Conservation (phyloP, 2,329 filamentous ascomycete genomes). For the Phoma sp. region DNA sequence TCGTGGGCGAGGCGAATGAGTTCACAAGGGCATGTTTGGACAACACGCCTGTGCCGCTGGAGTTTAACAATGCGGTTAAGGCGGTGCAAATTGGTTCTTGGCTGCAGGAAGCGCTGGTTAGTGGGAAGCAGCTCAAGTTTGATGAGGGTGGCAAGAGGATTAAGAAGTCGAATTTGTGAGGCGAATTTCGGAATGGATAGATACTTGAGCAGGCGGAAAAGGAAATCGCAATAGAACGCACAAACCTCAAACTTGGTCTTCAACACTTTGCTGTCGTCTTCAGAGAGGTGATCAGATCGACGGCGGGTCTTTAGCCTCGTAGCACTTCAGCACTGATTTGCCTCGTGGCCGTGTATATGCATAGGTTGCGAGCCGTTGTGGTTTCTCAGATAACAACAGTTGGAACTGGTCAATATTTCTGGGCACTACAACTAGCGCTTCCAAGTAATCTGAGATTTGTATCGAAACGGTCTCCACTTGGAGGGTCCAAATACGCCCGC, state of each 20-base stretch:
- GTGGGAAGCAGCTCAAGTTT: slow-evolving; percentile 60
- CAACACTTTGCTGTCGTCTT: neutral
- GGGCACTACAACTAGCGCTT: neutral
- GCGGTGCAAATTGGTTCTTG: slow-evolving; percentile 51
- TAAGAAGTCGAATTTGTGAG: slow-evolving; percentile 8
- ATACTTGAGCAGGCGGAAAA: neutral
- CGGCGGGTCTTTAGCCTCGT: neutral
- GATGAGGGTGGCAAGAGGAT: slow-evolving; percentile 21
- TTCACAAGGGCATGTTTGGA: slow-evolving; percentile 48
- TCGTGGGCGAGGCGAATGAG: slow-evolving; percentile 50
- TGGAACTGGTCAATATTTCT: no score
- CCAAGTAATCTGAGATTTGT: neutral
- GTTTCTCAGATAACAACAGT: no score
- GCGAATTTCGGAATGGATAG: neutral
- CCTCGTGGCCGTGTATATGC: neutral
- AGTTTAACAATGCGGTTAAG: slow-evolving; percentile 44
- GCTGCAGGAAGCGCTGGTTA: slow-evolving; percentile 64
- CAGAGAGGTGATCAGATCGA: neutral
- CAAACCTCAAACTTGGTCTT: neutral
- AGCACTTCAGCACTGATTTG: neutral
- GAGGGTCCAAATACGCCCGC: neutral
- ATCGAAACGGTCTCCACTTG: no score
- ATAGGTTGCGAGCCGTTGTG: neutral
- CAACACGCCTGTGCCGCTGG: slow-evolving; percentile 45
- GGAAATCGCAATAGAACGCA: neutral